Percentiles rank a stretch among this genome's conserved stretches.
Conservation (phyloP, 1,139 yeast genomes). For the Kodamaea ohmeri region DNA sequence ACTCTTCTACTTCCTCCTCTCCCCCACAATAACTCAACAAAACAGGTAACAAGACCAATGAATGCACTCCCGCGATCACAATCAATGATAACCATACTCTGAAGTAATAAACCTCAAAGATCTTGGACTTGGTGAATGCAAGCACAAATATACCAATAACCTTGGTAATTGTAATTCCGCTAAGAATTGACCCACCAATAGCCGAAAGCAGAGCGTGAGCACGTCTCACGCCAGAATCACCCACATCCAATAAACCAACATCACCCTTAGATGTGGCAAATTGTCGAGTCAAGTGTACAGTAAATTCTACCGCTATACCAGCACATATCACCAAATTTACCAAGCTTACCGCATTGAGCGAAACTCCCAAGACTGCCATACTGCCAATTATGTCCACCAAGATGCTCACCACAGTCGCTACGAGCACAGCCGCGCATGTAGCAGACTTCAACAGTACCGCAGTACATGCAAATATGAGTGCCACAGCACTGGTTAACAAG, state of each 20-base stretch:
- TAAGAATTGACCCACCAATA: constrained; percentile 84
- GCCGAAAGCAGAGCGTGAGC: constrained; percentile 38
- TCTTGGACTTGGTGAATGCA: constrained; percentile 81
- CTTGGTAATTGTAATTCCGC: constrained; percentile 89
- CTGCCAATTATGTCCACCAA: constrained; percentile 74
- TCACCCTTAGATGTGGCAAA: constrained; percentile 37
- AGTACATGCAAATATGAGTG: constrained; percentile 54
- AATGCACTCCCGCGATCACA: constrained; percentile 71
- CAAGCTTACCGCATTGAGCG: constrained; percentile 83
- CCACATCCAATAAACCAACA: background rate
- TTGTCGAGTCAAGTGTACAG: constrained; percentile 81
- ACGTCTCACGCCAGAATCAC: constrained; percentile 1
- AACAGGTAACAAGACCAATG: constrained; percentile 76
- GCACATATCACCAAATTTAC: constrained; percentile 88
- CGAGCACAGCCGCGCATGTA: constrained; percentile 55
- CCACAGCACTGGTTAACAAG: constrained; percentile 55
- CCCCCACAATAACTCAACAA: constrained; percentile 42
- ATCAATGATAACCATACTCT: constrained; percentile 93
- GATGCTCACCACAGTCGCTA: constrained; percentile 60
- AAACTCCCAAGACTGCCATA: constrained; percentile 71
- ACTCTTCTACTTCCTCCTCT: background rate
- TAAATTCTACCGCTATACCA: constrained; percentile 91
- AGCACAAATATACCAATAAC: constrained; percentile 82
- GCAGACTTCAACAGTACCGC: constrained; percentile 64
- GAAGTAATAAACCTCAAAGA: constrained; percentile 88